Evolutionary conservation across 352 stramenopile genomes (phyloP).

Genomic region (Phytophthora pini): DNA sequence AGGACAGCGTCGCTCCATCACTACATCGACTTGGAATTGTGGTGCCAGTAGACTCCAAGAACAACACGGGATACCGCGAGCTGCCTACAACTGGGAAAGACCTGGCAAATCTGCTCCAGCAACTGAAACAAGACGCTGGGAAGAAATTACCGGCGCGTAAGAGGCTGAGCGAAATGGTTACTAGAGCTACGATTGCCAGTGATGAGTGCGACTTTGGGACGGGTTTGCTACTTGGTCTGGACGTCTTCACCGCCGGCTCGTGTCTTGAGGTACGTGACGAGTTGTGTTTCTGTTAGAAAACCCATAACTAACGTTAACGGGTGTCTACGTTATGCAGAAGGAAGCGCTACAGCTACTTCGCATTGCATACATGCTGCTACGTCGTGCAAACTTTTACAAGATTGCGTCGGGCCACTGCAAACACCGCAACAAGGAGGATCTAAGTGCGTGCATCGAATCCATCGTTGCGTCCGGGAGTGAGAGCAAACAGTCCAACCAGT

Average conservation of each 20-base stretch:
- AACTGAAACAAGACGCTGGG: conserved; percentile 25
- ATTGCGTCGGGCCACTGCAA: conserved; percentile 46
- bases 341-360: conserved; percentile 54
- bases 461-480: conserved; percentile 5
- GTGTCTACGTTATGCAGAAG: conserved; percentile 36
- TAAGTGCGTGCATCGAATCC: conserved; percentile 9
- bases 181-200: conserved; percentile 67
- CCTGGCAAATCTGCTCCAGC: conserved; percentile 42
- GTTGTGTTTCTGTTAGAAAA: background rate
- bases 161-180: conserved; percentile 60
- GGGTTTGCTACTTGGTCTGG: conserved; percentile 61
- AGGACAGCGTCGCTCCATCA: conserved; percentile 40
- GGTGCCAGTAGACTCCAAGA: conserved; percentile 57
- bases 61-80: conserved; percentile 59
- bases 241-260: conserved; percentile 56
- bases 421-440: conserved; percentile 22
- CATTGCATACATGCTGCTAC: conserved; percentile 59
- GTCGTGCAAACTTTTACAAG: conserved; percentile 53
- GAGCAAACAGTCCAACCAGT: conserved; percentile 7
- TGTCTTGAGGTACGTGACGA: conserved; percentile 44
- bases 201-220: conserved; percentile 81
- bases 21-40: conserved; percentile 60
- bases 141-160: conserved; percentile 37
- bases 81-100: conserved; percentile 44
- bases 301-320: background rate